These are phyloP conservation scores for Nannochloris sp. DNA, from an alignment of 139 green algal species.

Conservation along the genomic window DNA sequence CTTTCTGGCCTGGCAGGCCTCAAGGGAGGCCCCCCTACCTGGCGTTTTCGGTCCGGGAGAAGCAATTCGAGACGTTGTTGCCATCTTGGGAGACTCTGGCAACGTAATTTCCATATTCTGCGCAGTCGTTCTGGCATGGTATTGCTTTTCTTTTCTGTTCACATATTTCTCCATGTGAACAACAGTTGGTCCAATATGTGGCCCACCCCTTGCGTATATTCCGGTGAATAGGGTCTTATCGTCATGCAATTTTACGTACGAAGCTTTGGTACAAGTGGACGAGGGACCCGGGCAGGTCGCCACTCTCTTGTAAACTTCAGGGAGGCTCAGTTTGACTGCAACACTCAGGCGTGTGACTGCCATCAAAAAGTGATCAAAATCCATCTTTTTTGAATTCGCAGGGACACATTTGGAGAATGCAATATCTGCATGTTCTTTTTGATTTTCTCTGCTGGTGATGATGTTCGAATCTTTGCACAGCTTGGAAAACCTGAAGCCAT, in stretches of 20 bases:
- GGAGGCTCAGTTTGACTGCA: neutral
- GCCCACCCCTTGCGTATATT: slow-evolving; percentile 2
- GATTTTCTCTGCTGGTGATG: neutral
- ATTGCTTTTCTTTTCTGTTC: neutral
- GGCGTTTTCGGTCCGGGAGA: neutral
- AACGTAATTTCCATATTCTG: neutral
- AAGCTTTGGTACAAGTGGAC: neutral
- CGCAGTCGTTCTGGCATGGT: neutral
- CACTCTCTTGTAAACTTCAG: neutral
- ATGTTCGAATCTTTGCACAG: slow-evolving; percentile 9
- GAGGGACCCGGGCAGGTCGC: neutral
- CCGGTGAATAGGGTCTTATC: neutral
- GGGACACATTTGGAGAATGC: neutral
- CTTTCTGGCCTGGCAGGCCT: neutral
- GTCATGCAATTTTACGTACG: slow-evolving; percentile 2
- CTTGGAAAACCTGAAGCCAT: slow-evolving; percentile 4
- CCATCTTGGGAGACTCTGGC: slow-evolving; percentile 1
- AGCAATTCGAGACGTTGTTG: neutral
- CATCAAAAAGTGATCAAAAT: slow-evolving; percentile 8
- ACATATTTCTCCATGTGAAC: neutral
- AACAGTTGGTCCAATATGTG: neutral
- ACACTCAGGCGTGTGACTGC: neutral
- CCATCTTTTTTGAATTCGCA: neutral
- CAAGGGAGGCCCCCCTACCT: neutral
- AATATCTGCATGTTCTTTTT: neutral